These are phyloP conservation scores for Cyclostephanos tholiformis DNA, from an alignment of 108 stramenopile genomes.

Conservation along the genomic window DNA sequence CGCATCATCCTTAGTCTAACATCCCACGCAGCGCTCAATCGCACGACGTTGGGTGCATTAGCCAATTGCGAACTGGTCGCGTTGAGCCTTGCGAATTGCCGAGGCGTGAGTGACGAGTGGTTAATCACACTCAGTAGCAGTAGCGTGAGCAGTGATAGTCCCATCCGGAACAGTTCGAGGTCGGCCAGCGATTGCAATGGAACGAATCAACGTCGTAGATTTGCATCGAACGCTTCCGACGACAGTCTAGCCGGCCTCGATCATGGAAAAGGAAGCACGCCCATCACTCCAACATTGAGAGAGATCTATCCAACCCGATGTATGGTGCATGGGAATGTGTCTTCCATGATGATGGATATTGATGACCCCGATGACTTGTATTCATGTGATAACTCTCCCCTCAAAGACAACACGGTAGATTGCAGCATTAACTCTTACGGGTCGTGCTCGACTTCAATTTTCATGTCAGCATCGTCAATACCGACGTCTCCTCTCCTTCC, in stretches of 20 bases:
- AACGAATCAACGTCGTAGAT: conserved; percentile 13
- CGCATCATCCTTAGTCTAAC: conserved; percentile 63
- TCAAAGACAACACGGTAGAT: conserved; percentile 35
- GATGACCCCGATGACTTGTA: conserved; percentile 22
- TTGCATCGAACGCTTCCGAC: conserved; percentile 12
- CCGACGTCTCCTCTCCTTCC: conserved; percentile 32
- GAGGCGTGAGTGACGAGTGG: conserved; percentile 87
- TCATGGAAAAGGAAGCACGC: not conserved
- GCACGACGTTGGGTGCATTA: conserved; percentile 66
- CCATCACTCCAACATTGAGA: conserved; percentile 27
- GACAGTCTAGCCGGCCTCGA: not conserved
- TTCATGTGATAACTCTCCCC: conserved; percentile 14
- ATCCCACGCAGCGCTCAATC: conserved; percentile 73
- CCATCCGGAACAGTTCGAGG: not conserved
- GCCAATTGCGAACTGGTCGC: conserved; percentile 66
- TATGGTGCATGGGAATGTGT: not conserved
- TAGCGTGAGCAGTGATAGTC: conserved; percentile 29
- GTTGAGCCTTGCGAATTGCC: conserved; percentile 64
- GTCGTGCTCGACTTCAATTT: conserved; percentile 56
- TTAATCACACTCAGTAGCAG: conserved; percentile 31
- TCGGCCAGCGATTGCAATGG: conserved; percentile 8
- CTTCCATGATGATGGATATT: conserved; percentile 25
- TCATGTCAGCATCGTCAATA: conserved; percentile 49
- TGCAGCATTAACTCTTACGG: conserved; percentile 36
- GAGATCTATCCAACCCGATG: conserved; percentile 18